Conservation (phyloP, 225 moss, liverwort and hornwort species). For the Neckera pumila region DNA sequence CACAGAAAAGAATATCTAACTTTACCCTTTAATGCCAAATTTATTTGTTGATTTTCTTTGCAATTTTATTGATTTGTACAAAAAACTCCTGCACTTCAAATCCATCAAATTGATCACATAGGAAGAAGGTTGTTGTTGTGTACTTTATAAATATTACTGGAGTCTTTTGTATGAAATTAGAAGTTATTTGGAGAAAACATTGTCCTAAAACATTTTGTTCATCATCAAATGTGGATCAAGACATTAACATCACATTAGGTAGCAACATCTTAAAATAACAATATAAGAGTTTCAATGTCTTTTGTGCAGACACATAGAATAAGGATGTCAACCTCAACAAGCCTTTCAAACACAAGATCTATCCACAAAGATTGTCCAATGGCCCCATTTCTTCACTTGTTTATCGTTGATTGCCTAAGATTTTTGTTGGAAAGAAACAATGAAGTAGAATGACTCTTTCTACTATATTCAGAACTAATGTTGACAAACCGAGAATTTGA, state of each 20-base stretch:
- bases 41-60: not conserved
- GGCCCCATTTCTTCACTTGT: not conserved
- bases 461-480: fast-evolving
- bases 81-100: not conserved
- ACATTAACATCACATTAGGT: not conserved
- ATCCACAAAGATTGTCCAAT: not conserved
- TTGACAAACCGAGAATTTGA: fast-evolving
- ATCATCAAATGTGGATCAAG: fast-evolving
- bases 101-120: not conserved
- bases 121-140: too few species aligned
- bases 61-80: not conserved
- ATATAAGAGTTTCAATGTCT: not conserved
- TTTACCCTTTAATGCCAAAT: too few species aligned
- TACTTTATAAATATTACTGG: too few species aligned
- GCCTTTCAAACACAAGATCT: not conserved
- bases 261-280: not conserved
- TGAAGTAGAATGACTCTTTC: not conserved
- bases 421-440: not conserved
- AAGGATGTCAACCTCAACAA: fast-evolving
- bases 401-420: not conserved
- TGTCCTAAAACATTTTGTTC: too few species aligned
- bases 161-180: not conserved
- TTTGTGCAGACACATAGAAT: not conserved
- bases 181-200: too few species aligned
- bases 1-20: not conserved